Conservation (phyloP, 148 eudicot genomes). For the Polygonum aviculare region DNA sequence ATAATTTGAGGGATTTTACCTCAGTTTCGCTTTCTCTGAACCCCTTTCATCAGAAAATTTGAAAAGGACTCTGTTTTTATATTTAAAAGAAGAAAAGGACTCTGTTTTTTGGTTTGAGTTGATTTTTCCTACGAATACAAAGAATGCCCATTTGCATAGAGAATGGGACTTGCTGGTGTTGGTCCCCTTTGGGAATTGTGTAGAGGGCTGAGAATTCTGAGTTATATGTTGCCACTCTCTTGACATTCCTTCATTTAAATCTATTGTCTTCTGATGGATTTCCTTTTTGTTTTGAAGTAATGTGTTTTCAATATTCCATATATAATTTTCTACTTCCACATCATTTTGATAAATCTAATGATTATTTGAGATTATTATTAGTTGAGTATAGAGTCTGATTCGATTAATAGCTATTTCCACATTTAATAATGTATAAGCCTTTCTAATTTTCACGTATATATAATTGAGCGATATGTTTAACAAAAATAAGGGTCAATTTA, state of each 20-base stretch:
- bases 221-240: constrained; percentile 9
- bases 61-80: neutral
- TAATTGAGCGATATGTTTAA: no score
- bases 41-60: neutral
- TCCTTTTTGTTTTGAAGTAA: no score
- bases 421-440: no score
- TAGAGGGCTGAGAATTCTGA: neutral
- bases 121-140: neutral
- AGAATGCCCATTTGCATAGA: neutral
- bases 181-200: neutral
- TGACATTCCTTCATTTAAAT: constrained; percentile 9
- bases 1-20: neutral
- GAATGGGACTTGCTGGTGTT: neutral
- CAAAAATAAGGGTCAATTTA: no score
- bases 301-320: no score
- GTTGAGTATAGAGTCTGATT: no score
- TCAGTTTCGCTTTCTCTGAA: neutral
- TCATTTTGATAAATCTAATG: no score
- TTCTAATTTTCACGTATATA: no score
- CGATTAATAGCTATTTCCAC: no score
- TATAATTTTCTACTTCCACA: no score
- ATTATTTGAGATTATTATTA: no score
- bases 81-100: neutral
- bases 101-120: neutral
- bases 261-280: neutral